A percentile compares a stretch with the other conserved stretches of the same genome.
phyloP scores from a whole-genome alignment of 116 monocot species.

The Cymodocea nodosa region DNA sequence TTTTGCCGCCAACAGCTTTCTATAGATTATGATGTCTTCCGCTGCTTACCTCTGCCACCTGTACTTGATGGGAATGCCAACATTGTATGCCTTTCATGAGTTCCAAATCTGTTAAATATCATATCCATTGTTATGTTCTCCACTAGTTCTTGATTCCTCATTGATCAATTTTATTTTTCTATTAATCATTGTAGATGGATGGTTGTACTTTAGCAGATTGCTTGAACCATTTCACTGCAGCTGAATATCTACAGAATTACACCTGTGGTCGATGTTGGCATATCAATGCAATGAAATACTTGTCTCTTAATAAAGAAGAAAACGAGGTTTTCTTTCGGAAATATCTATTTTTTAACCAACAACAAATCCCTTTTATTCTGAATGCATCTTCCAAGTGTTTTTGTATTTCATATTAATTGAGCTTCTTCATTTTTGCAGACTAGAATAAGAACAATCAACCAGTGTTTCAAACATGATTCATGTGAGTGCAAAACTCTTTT shows the following conservation, averaged over 20 bases:
- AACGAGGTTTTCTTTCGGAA: conserved; percentile 40
- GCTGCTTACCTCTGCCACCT: conserved; percentile 71
- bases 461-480: conserved; percentile 57
- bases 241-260: conserved; percentile 61
- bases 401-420: not conserved
- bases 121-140: not conserved
- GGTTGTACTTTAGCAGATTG: conserved; percentile 65
- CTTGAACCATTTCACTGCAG: conserved; percentile 44
- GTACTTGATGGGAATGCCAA: conserved; percentile 24
- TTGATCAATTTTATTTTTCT: not conserved
- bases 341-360: not conserved
- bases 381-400: not conserved
- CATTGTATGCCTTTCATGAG: conserved; percentile 35
- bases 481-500: conserved; percentile 66
- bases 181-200: conserved; percentile 36
- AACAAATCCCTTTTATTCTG: not conserved
- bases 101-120: conserved; percentile 18
- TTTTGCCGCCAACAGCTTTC: conserved; percentile 54
- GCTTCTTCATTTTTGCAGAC: conserved; percentile 21
- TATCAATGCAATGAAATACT: conserved; percentile 41
- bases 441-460: conserved; percentile 33
- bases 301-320: conserved; percentile 32
- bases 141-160: not conserved
- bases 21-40: conserved; percentile 64
- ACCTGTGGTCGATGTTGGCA: conserved; percentile 76